Evolutionary conservation across 768 basidiomycete species (phyloP).

Genomic region (Paxillus rubicundulus): DNA sequence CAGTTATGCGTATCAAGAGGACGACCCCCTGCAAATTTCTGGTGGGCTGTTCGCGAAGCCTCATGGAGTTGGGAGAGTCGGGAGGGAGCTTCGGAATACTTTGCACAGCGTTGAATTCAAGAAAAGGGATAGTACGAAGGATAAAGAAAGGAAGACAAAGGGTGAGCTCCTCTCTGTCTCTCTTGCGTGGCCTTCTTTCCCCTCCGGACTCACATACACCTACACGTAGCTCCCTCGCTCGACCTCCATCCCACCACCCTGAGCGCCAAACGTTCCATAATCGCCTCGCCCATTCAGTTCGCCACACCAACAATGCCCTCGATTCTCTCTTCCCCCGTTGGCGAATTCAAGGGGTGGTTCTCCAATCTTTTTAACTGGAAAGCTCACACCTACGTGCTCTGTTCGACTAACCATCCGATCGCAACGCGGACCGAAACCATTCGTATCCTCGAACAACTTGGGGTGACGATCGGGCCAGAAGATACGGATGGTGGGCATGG

Average conservation of each 20-base stretch:
- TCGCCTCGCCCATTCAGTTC: slow-evolving; percentile 49
- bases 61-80: slow-evolving; percentile 31
- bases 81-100: slow-evolving; percentile 55
- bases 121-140: slow-evolving; percentile 39
- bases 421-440: slow-evolving; percentile 65
- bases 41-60: slow-evolving; percentile 33
- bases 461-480: slow-evolving; percentile 61
- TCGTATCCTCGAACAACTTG: slow-evolving; percentile 62
- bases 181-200: neutral
- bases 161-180: slow-evolving; percentile 40
- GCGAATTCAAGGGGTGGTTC: slow-evolving; percentile 92
- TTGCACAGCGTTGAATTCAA: slow-evolving; percentile 31
- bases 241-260: slow-evolving; percentile 44
- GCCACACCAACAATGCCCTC: slow-evolving; percentile 36
- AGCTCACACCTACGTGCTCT: slow-evolving; percentile 50
- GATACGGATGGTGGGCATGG: slow-evolving; percentile 36
- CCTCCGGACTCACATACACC: neutral
- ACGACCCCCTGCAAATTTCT: slow-evolving; percentile 19
- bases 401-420: slow-evolving; percentile 53
- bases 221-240: slow-evolving; percentile 49
- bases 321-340: slow-evolving; percentile 67
- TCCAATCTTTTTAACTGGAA: slow-evolving; percentile 95
- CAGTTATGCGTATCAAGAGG: slow-evolving; percentile 13
- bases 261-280: slow-evolving; percentile 45
- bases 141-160: slow-evolving; percentile 52